These are phyloP conservation scores for Auricularia auricula-judae DNA, from an alignment of 768 basidiomycete genomes.

Conservation along the genomic window DNA sequence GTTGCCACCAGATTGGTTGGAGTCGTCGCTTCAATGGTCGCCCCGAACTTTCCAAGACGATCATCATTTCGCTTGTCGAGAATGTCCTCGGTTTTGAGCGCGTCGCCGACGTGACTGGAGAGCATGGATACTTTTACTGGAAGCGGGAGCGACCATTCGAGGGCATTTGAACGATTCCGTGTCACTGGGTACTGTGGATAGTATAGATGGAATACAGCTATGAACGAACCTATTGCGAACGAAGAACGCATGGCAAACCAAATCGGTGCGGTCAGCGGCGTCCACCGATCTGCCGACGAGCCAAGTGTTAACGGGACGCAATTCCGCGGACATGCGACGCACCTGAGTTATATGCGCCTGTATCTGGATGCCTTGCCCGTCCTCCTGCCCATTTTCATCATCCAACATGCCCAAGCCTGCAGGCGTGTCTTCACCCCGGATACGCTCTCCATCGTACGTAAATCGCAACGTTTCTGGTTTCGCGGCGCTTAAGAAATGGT, in stretches of 20 bases:
- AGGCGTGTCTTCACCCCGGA: not conserved
- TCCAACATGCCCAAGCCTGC: not conserved
- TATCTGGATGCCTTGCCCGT: not conserved
- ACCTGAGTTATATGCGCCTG: not conserved
- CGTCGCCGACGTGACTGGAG: not conserved
- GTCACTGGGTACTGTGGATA: not conserved
- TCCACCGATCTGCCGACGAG: not conserved
- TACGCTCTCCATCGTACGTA: not conserved
- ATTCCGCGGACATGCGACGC: not conserved
- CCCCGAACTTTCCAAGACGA: not conserved
- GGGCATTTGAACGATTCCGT: not conserved
- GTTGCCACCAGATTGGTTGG: not conserved
- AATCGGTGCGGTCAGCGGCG: not conserved
- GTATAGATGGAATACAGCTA: not conserved
- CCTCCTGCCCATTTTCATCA: not conserved
- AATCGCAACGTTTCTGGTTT: not conserved
- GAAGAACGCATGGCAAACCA: not conserved
- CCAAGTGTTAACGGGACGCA: not conserved
- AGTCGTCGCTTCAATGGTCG: not conserved
- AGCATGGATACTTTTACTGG: not conserved
- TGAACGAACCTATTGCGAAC: not conserved
- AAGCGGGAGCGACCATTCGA: not conserved
- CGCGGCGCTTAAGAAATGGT: not conserved
- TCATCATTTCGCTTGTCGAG: not conserved
- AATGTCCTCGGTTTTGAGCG: not conserved